Evolutionary conservation across 306 rosid genomes (phyloP).

Genomic region (Acacia confusa): DNA sequence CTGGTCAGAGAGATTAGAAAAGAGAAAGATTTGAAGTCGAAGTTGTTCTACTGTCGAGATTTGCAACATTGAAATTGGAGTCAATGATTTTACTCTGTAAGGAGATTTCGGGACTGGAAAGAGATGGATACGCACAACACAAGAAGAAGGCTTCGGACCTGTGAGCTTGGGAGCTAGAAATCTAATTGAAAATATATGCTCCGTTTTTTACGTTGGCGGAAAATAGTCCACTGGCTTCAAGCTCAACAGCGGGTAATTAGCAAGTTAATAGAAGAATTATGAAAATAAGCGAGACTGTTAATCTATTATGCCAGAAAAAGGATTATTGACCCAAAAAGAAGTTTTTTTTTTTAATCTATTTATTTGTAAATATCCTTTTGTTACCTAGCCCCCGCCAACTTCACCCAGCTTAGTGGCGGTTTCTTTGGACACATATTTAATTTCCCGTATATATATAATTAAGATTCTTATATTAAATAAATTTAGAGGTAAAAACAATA

Average conservation of each 20-base stretch:
- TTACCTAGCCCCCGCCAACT: neutral
- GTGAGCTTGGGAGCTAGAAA: constrained; percentile 20
- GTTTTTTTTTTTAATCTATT: neutral
- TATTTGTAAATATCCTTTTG: neutral
- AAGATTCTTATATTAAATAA: neutral
- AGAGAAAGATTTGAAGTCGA: constrained; percentile 39
- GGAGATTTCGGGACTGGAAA: constrained; percentile 24
- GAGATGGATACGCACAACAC: neutral
- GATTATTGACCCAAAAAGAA: neutral
- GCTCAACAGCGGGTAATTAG: neutral
- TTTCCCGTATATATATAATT: neutral
- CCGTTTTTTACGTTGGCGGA: constrained; percentile 16
- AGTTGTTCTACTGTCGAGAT: constrained; percentile 14
- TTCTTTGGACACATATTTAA: neutral
- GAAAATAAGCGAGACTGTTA: neutral
- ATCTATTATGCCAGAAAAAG: neutral
- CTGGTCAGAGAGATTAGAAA: constrained; percentile 23
- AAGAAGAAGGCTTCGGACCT: constrained; percentile 20
- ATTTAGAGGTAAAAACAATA: neutral
- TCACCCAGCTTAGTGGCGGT: neutral
- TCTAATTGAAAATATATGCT: constrained; percentile 11
- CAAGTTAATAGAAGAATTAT: neutral
- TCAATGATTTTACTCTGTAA: constrained; percentile 12
- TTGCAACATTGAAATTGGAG: neutral
- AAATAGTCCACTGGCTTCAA: neutral